A percentile compares a stretch with the other conserved stretches of the same genome.
Evolutionary conservation across 176 grass and related monocot species (phyloP).

Genomic region (Zizania latifolia): DNA sequence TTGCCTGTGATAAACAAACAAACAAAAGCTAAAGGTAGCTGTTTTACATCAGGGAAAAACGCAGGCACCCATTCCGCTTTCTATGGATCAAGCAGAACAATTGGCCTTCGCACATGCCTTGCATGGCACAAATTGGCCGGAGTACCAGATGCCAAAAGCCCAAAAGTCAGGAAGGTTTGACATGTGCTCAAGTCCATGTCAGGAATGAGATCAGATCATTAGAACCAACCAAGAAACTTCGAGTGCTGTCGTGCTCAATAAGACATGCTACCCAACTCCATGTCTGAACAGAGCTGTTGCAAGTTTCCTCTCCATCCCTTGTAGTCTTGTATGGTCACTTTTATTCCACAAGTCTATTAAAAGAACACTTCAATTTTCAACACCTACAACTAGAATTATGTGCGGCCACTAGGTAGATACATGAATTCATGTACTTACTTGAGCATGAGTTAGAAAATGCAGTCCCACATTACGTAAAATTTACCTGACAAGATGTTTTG

Average conservation of each 20-base stretch:
- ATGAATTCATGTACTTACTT: slow-evolving; percentile 16
- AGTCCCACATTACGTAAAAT: not conserved
- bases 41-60: not conserved
- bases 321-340: not conserved
- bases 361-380: slow-evolving; percentile 2
- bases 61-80: not conserved
- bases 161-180: slow-evolving; percentile 14
- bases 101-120: not conserved
- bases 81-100: not conserved
- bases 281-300: not conserved
- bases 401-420: not conserved
- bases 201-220: slow-evolving; percentile 25
- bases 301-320: slow-evolving; percentile 35
- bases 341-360: not conserved
- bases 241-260: slow-evolving; percentile 24
- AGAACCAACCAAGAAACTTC: slow-evolving; percentile 40
- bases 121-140: slow-evolving; percentile 5
- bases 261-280: slow-evolving; percentile 8
- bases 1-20: not conserved
- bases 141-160: not conserved
- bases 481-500: not conserved
- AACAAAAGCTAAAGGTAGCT: not conserved
- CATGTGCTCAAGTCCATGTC: slow-evolving; percentile 8
- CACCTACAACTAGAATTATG: not conserved
- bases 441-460: not conserved